Percentiles rank a stretch among this genome's conserved stretches.
phyloP scores from a whole-genome alignment of 441 rosid genomes.

The Populus hybrid region DNA sequence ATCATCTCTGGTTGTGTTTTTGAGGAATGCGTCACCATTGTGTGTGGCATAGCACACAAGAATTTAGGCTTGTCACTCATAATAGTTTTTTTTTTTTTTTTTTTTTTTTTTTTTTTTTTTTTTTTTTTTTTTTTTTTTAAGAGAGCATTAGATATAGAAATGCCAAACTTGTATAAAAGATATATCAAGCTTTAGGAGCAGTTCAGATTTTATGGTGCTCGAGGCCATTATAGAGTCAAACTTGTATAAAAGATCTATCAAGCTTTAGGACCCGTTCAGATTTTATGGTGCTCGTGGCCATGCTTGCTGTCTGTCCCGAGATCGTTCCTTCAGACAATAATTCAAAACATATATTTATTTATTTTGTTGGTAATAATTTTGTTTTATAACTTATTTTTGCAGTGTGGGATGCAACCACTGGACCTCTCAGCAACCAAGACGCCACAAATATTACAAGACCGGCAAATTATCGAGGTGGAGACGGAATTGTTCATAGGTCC shows the following conservation, averaged over 20 bases:
- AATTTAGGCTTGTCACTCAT: background rate
- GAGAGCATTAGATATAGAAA: no score
- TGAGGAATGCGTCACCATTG: background rate
- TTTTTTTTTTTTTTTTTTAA: no score
- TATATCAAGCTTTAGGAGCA: no score
- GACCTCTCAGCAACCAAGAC: background rate
- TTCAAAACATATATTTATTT: background rate
- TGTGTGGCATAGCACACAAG: background rate
- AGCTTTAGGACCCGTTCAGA: no score
- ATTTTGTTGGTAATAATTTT: background rate
- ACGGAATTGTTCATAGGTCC: conserved; percentile 68
- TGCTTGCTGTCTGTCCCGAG: no score
- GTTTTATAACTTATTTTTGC: background rate
- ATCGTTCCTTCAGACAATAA: background rate
- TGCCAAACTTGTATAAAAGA: no score
- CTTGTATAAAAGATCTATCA: no score
- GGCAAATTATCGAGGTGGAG: conserved; percentile 51
- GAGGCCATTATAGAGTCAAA: no score
- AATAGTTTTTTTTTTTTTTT: no score
- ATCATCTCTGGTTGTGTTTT: background rate
- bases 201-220: no score
- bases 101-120: no score
- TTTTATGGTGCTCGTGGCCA: no score
- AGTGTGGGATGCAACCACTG: conserved; percentile 35
- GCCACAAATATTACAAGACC: conserved; percentile 15